Base-by-base conservation (phyloP, 495 filamentous ascomycete species). In the Penicillium coffeae region DNA sequence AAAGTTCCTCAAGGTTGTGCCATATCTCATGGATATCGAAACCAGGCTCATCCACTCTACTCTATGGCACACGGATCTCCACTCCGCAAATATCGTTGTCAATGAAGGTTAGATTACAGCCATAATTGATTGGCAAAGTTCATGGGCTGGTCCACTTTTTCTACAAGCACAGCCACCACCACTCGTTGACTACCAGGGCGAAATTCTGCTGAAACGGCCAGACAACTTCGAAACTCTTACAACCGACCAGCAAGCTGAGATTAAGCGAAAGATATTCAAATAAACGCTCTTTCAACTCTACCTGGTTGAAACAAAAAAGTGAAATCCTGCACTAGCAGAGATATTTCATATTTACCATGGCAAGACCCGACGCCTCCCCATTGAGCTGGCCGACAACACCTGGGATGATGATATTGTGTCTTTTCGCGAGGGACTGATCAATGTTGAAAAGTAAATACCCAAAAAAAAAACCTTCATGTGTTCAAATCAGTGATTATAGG, bases 11-110 rank as follows among this genome's bases (percentile, higher is more conserved):
- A 30, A 10, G 5, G 10, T 30, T 30, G 25, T 30, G 30, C 63
- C 61, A 48, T 49, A 38, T 43, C 49, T 71, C n/a, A 18, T 71
- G 27, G 56, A 56, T 33, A 45, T 53, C 21, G 54, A 64, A n/a
- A 13, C 40, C 33, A 10, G 22, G 8, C 52, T 69, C 7, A 30
- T 0, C 40, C 47, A 51, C 3, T 48, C 66, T 20, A 55, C 39
- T 18, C 32, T 73, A 12, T 72, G 63, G 65, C 65, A 75, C 42
- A 25, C 34, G 5, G 70, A 75, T 38, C 62, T 75, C 33, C 67
- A 68, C 47, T 56, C 63, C 18, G 58, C 60, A 0, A 75, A 75
- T 47, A 48, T 75, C 6, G 71, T 72, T 36, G 51, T 72, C 3
- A 43, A 62, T 39, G 41, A 64, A 9, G 40, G 45, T n/a, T 19